A percentile compares a stretch with the other conserved stretches of the same genome.
These are phyloP conservation scores for Saccharum hybrid DNA, from an alignment of 202 grass and related monocot species.

Conservation along the genomic window DNA sequence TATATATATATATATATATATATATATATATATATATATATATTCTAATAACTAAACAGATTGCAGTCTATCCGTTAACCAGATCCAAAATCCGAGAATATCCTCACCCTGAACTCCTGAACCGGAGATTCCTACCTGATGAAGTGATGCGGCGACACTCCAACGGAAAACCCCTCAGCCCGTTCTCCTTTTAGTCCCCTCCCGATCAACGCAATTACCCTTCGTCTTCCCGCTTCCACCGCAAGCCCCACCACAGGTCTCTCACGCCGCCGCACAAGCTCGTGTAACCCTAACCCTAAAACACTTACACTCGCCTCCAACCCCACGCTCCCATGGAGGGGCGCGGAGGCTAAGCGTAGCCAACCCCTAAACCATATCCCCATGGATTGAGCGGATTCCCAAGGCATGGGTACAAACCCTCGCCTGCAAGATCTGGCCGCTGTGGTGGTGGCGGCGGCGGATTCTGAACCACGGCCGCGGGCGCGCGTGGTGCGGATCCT, in stretches of 20 bases:
- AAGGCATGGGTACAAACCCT: constrained; percentile 69
- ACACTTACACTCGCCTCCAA: background rate
- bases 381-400: constrained; percentile 50
- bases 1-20: too few species aligned
- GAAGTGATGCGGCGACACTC: background rate
- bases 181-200: constrained; percentile 3
- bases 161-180: constrained; percentile 2
- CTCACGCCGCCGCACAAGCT: constrained; percentile 28
- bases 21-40: too few species aligned
- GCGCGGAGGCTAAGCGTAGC: constrained; percentile 40
- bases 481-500: constrained; percentile 70
- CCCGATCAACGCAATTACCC: background rate
- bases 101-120: background rate
- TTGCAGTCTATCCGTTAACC: too few species aligned
- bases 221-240: constrained; percentile 56
- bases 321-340: constrained; percentile 52
- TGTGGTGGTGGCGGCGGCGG: background rate
- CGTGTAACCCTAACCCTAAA: constrained; percentile 66
- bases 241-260: constrained; percentile 27
- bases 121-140: background rate
- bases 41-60: too few species aligned
- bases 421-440: constrained; percentile 48
- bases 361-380: background rate
- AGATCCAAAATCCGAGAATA: background rate
- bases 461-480: constrained; percentile 12